phyloP scores from a whole-genome alignment of 163 green algal species.

The Chloroidium sp. region DNA sequence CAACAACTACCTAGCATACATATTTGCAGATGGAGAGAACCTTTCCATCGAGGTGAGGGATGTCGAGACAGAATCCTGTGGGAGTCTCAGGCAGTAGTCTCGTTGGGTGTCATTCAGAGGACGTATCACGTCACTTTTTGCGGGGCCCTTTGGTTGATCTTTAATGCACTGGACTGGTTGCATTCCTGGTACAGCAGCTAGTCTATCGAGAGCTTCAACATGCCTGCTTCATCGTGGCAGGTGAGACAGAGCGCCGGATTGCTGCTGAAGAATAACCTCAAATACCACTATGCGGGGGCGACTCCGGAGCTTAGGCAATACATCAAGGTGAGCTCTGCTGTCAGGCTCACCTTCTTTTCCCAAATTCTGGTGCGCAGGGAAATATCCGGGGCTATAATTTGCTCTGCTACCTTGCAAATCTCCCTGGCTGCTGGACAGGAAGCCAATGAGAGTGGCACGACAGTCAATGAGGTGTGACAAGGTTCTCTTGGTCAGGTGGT shows the following conservation, averaged over 20 bases:
- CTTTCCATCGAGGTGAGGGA: conserved; percentile 58
- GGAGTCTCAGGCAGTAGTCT: too few relatives aligned
- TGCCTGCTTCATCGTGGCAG: conserved; percentile 25
- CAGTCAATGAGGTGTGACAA: too few relatives aligned
- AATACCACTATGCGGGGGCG: conserved; percentile 42
- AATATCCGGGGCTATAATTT: too few relatives aligned
- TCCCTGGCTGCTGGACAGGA: too few relatives aligned
- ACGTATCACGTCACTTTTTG: not conserved
- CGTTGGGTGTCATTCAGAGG: too few relatives aligned
- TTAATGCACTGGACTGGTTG: too few relatives aligned
- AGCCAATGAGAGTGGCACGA: too few relatives aligned
- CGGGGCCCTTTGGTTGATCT: not conserved
- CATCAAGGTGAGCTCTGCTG: conserved; percentile 56
- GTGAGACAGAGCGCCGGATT: conserved; percentile 86
- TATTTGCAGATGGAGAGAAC: conserved; percentile 71
- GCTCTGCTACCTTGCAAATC: too few relatives aligned
- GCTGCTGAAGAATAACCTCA: conserved; percentile 94
- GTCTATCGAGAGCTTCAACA: not conserved
- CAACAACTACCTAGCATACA: conserved; percentile 88
- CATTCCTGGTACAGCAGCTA: not conserved
- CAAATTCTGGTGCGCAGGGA: too few relatives aligned
- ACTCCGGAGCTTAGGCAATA: conserved; percentile 51
- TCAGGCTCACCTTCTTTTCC: not conserved
- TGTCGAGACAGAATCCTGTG: too few relatives aligned
- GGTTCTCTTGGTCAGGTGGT: conserved; percentile 21